These are phyloP conservation scores for Asterophora parasitica DNA, from an alignment of 768 basidiomycete genomes.

Conservation along the genomic window DNA sequence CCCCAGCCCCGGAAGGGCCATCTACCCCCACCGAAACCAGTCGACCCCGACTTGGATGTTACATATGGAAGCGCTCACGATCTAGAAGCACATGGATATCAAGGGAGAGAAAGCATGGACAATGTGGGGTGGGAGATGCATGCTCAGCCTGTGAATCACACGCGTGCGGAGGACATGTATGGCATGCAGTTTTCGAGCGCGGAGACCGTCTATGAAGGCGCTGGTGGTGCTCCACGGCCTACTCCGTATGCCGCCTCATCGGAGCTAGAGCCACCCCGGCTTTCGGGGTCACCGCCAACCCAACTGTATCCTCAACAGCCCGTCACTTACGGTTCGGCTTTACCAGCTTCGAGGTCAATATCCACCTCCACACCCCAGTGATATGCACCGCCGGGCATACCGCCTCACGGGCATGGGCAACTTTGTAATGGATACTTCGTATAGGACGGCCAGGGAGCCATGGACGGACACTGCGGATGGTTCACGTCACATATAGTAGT, in stretches of 20 bases:
- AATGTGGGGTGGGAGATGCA: slow-evolving; percentile 29
- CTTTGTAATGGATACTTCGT: too few relatives aligned
- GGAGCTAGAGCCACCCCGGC: not conserved
- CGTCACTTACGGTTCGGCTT: too few relatives aligned
- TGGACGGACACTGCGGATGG: too few relatives aligned
- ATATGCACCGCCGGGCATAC: too few relatives aligned
- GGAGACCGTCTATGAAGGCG: not conserved
- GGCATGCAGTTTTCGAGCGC: slow-evolving; percentile 1
- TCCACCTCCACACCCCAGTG: too few relatives aligned
- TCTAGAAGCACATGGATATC: slow-evolving; percentile 14
- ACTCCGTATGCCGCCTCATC: not conserved
- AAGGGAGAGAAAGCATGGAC: slow-evolving; percentile 23
- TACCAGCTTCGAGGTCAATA: too few relatives aligned
- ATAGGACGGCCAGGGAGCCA: too few relatives aligned
- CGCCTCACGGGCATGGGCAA: too few relatives aligned
- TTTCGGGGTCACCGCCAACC: not conserved
- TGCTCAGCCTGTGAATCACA: slow-evolving; percentile 10
- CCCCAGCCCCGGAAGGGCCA: slow-evolving; percentile 39
- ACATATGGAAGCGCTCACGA: not conserved
- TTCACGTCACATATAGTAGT: too few relatives aligned
- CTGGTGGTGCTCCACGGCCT: not conserved
- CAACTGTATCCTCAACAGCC: too few relatives aligned
- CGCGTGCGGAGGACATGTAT: slow-evolving; percentile 6
- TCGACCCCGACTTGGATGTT: not conserved
- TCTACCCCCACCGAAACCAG: slow-evolving; percentile 9